Conservation (phyloP, 345 rosid genomes). For the Lepidium didymum region DNA sequence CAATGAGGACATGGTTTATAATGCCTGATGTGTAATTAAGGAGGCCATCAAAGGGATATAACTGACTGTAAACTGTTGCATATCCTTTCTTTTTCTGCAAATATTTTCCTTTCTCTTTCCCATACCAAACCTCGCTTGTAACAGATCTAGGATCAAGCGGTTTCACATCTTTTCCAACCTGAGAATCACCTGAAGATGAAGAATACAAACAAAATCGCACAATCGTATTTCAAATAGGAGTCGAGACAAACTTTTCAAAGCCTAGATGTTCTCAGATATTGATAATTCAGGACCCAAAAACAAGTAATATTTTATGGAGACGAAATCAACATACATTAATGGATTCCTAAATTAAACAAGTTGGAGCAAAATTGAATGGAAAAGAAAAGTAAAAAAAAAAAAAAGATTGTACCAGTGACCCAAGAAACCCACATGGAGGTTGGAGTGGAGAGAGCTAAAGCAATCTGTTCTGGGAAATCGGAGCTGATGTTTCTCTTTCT, state of each 20-base stretch:
- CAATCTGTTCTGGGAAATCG: conserved; percentile 60
- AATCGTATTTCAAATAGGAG: not conserved
- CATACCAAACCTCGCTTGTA: conserved; percentile 68
- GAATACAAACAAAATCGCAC: not conserved
- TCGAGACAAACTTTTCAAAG: not conserved
- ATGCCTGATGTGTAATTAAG: conserved; percentile 74
- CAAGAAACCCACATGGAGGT: conserved; percentile 88
- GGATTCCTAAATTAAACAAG: not conserved
- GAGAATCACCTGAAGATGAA: conserved; percentile 51
- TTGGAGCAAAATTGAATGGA: not conserved
- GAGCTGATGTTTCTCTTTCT: conserved; percentile 50
- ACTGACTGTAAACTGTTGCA: conserved; percentile 63
- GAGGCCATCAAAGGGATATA: conserved; percentile 77
- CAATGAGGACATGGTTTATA: conserved; percentile 73
- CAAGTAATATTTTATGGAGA: not conserved
- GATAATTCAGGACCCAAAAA: not conserved
- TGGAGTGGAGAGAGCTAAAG: conserved; percentile 62
- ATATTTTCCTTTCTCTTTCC: conserved; percentile 47
- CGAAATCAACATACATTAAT: not conserved
- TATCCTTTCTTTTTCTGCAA: conserved; percentile 31
- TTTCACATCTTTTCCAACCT: conserved; percentile 50
- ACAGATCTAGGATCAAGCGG: conserved; percentile 51
- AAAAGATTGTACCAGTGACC: conserved; percentile 56
- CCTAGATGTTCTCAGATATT: not conserved
- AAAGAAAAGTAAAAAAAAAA: not conserved